These are phyloP conservation scores for Sporothrix curviconia DNA, from an alignment of 2,329 filamentous ascomycete genomes.

Conservation along the genomic window DNA sequence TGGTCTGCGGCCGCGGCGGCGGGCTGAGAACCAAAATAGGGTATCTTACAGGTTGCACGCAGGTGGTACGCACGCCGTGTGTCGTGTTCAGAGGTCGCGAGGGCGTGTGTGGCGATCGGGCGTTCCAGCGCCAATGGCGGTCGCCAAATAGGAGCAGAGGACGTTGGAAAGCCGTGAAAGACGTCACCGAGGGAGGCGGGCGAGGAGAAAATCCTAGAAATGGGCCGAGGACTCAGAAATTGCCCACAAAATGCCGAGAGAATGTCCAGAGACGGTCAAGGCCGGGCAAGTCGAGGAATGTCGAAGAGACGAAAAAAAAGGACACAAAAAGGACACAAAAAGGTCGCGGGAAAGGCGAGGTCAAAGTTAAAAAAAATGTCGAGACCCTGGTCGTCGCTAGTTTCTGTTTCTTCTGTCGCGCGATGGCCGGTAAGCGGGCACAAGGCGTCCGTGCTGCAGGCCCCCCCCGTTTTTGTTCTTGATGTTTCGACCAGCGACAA, in stretches of 20 bases:
- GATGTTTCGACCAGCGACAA: constrained; percentile 14
- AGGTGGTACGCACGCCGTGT: no score
- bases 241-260: not conserved
- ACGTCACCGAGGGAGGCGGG: not conserved
- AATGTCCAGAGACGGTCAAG: not conserved
- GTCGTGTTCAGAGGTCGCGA: no score
- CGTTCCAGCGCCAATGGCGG: not conserved
- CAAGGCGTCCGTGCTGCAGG: constrained; percentile 7
- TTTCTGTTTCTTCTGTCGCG: no score
- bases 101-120: not conserved
- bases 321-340: not conserved
- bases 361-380: not conserved
- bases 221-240: not conserved
- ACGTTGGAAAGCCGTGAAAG: not conserved
- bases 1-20: no score
- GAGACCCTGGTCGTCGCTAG: constrained; percentile 7
- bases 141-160: not conserved
- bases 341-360: not conserved
- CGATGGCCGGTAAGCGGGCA: not conserved
- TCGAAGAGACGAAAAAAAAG: not conserved
- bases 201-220: not conserved
- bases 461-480: constrained; percentile 2
- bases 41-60: no score
- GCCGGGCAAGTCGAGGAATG: not conserved
- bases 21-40: no score